Evolutionary conservation across 495 filamentous ascomycete species (phyloP).

Genomic region (Darksidea phi): DNA sequence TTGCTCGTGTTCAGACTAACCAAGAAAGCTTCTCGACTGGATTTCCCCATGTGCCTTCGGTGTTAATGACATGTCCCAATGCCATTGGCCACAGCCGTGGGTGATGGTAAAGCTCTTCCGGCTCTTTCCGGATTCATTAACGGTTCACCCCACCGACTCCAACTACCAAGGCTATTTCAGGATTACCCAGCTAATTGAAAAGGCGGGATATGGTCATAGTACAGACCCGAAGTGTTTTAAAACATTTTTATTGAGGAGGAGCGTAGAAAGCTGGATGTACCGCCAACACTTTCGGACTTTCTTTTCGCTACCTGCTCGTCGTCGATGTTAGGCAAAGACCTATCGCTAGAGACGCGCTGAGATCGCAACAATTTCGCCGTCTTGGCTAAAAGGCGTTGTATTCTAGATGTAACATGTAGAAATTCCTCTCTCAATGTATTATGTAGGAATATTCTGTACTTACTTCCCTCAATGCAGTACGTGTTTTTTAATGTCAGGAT

Average conservation of each 20-base stretch:
- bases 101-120: slow-evolving; percentile 4
- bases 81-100: not conserved
- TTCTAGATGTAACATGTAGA: too few species aligned
- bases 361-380: slow-evolving; percentile 3
- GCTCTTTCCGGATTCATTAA: slow-evolving; percentile 4
- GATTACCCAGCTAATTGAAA: not conserved
- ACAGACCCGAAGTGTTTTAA: not conserved
- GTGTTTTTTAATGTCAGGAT: too few species aligned
- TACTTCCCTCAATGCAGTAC: too few species aligned
- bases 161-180: slow-evolving; percentile 7
- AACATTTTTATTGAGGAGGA: slow-evolving; percentile 3
- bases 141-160: slow-evolving; percentile 4
- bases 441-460: too few species aligned
- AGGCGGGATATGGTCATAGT: slow-evolving; percentile 8
- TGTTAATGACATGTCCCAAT: not conserved
- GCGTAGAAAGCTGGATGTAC: not conserved
- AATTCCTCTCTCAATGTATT: too few species aligned
- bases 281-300: not conserved
- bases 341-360: not conserved
- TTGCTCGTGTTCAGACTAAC: slow-evolving; percentile 4
- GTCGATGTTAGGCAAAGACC: slow-evolving; percentile 3
- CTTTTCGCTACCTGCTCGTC: slow-evolving; percentile 8
- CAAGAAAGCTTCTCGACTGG: not conserved
- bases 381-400: not conserved
- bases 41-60: not conserved